Percentiles rank a stretch among this genome's conserved stretches.
phyloP scores from a whole-genome alignment of 2,329 filamentous ascomycete genomes.

The Phyllosticta citribraziliensis region DNA sequence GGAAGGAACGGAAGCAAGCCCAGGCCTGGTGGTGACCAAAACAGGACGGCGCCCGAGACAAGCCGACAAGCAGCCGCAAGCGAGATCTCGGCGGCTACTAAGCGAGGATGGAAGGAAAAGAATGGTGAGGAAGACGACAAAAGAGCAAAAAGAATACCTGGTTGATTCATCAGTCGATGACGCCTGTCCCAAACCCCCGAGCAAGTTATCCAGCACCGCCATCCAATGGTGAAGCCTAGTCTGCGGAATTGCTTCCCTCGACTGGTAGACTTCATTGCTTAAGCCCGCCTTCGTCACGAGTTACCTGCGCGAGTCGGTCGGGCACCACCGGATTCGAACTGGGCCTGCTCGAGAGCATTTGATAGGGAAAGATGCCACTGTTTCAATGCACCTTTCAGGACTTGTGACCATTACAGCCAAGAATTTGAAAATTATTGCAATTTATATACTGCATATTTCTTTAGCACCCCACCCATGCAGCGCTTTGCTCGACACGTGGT shows the following conservation, averaged over 20 bases:
- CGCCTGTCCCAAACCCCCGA: conserved; percentile 24
- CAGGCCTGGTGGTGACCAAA: not conserved
- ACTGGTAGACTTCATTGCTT: conserved; percentile 34
- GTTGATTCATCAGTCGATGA: conserved; percentile 28
- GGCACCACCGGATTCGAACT: conserved; percentile 33
- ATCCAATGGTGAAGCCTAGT: conserved; percentile 31
- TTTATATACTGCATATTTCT: not conserved
- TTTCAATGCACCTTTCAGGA: conserved; percentile 12
- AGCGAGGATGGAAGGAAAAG: not conserved
- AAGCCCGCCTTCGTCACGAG: conserved; percentile 30
- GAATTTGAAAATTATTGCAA: not conserved
- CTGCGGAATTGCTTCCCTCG: conserved; percentile 35
- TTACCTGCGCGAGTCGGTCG: conserved; percentile 31
- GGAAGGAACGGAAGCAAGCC: not conserved
- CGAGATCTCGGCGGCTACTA: not conserved
- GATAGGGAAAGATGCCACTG: conserved; percentile 9
- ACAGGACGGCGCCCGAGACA: not conserved
- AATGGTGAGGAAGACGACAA: not conserved
- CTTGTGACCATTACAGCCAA: conserved; percentile 11
- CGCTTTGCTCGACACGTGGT: too few relatives aligned
- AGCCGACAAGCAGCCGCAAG: not conserved
- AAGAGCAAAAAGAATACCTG: conserved; percentile 20
- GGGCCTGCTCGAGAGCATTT: conserved; percentile 20
- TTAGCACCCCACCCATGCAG: not conserved
- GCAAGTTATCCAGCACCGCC: conserved; percentile 32